A percentile compares a stretch with the other conserved stretches of the same genome.
Conservation (phyloP, 805 yeast genomes). For the Ogataea wickerhamii region DNA sequence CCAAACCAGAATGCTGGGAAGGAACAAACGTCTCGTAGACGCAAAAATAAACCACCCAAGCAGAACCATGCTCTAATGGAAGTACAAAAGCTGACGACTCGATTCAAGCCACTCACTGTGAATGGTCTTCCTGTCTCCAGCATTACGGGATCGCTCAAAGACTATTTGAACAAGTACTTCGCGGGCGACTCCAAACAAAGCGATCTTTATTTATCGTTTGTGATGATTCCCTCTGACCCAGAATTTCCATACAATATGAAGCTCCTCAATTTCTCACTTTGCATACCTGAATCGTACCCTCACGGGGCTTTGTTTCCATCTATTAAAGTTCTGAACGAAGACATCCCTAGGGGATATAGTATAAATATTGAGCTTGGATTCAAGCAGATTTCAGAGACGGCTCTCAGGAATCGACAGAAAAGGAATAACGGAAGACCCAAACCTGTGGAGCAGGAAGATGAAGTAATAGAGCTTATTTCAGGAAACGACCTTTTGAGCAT, state of each 20-base stretch:
- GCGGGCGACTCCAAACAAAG: conserved; percentile 12
- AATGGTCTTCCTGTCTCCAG: conserved; percentile 27
- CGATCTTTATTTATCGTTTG: conserved; percentile 41
- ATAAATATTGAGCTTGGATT: conserved; percentile 67
- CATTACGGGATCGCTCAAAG: conserved; percentile 18
- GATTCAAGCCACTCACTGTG: conserved; percentile 26
- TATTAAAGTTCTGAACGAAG: conserved; percentile 57
- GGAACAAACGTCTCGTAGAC: too few species aligned
- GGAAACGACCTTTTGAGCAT: conserved; percentile 54
- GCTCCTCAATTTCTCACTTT: conserved; percentile 47
- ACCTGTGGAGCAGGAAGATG: conserved; percentile 16
- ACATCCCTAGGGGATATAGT: conserved; percentile 67
- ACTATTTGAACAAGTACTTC: conserved; percentile 15
- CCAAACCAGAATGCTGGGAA: too few species aligned
- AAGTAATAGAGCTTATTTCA: conserved; percentile 34
- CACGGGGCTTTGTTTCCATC: conserved; percentile 39
- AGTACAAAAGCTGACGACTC: conserved; percentile 19
- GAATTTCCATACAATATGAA: conserved; percentile 67
- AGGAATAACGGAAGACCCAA: conserved; percentile 9
- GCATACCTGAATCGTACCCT: conserved; percentile 57
- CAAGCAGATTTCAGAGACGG: conserved; percentile 39
- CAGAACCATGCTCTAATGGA: conserved; percentile 12
- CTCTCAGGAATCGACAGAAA: conserved; percentile 32
- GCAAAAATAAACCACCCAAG: too few species aligned
- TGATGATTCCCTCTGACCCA: conserved; percentile 60